Percentiles rank a stretch among this genome's conserved stretches.
phyloP scores from a whole-genome alignment of 2,329 filamentous ascomycete genomes.

The Rugonectria rugulosa region DNA sequence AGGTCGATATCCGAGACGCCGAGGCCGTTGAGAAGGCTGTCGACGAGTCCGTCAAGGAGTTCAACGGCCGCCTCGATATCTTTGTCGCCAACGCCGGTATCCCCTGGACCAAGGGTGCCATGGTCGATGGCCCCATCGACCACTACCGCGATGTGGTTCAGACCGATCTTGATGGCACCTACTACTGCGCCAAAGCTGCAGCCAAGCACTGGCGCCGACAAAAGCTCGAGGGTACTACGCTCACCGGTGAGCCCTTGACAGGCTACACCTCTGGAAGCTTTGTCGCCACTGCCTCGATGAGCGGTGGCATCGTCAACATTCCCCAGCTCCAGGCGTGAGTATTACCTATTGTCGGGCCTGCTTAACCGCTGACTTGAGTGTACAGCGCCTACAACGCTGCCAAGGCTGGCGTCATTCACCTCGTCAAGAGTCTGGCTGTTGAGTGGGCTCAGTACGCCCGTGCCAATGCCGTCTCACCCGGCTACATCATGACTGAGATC shows the following conservation, averaged over 20 bases:
- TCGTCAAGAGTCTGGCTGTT: conserved; percentile 61
- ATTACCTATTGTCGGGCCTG: background rate
- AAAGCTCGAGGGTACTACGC: conserved; percentile 65
- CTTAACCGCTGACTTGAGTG: background rate
- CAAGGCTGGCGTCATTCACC: conserved; percentile 63
- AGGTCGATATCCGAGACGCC: conserved; percentile 63
- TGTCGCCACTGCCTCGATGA: conserved; percentile 61
- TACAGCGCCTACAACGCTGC: conserved; percentile 59
- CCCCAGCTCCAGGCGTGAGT: conserved; percentile 56
- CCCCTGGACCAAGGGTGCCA: conserved; percentile 72
- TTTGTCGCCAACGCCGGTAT: conserved; percentile 81
- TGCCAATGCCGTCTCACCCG: conserved; percentile 59
- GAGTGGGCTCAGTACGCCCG: conserved; percentile 66
- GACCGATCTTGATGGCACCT: conserved; percentile 76
- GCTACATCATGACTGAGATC: conserved; percentile 44
- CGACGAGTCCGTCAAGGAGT: conserved; percentile 63
- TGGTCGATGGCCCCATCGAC: conserved; percentile 69
- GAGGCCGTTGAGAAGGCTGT: conserved; percentile 58
- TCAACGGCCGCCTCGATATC: conserved; percentile 76
- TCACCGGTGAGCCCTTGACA: conserved; percentile 29
- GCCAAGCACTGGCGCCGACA: conserved; percentile 73
- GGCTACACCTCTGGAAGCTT: conserved; percentile 52
- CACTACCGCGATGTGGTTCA: conserved; percentile 72
- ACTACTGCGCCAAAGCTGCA: conserved; percentile 75
- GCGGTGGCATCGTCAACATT: conserved; percentile 58